Evolutionary conservation across 2,329 filamentous ascomycete species (phyloP).

Genomic region (Chrysosporium queenslandicum): DNA sequence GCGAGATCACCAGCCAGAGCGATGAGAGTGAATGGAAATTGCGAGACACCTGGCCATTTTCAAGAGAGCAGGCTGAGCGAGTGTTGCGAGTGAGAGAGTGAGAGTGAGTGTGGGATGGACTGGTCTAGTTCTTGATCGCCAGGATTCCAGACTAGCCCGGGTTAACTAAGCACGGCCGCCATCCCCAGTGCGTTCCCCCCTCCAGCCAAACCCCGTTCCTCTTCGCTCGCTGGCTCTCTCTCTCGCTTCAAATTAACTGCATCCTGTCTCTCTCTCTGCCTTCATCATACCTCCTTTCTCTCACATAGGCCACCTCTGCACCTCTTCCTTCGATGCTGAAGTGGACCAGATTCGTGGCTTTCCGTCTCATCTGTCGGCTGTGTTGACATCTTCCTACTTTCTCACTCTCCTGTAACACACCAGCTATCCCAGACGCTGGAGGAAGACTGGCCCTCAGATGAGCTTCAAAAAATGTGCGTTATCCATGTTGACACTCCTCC

Average conservation of each 20-base stretch:
- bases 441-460: not conserved
- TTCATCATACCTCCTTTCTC: not conserved
- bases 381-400: not conserved
- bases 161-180: not conserved
- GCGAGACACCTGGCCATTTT: too few relatives aligned
- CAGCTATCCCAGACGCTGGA: too few relatives aligned
- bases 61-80: too few relatives aligned
- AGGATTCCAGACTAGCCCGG: not conserved
- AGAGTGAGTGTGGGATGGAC: not conserved
- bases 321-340: too few relatives aligned
- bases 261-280: not conserved
- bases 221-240: not conserved
- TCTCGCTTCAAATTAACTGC: not conserved
- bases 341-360: too few relatives aligned
- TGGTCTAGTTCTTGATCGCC: slow-evolving; percentile 4
- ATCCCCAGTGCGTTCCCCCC: too few relatives aligned
- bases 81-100: not conserved
- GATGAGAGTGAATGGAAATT: too few relatives aligned
- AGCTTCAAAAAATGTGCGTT: not conserved
- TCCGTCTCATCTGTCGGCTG: too few relatives aligned
- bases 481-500: not conserved
- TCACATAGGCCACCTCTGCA: too few relatives aligned
- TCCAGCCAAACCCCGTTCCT: not conserved
- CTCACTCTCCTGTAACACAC: too few relatives aligned
- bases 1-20: too few relatives aligned